A percentile compares a stretch with the other conserved stretches of the same genome.
These are phyloP conservation scores for Dothideomycetes sp. DNA, from an alignment of 2,329 filamentous ascomycete species.

Conservation along the genomic window DNA sequence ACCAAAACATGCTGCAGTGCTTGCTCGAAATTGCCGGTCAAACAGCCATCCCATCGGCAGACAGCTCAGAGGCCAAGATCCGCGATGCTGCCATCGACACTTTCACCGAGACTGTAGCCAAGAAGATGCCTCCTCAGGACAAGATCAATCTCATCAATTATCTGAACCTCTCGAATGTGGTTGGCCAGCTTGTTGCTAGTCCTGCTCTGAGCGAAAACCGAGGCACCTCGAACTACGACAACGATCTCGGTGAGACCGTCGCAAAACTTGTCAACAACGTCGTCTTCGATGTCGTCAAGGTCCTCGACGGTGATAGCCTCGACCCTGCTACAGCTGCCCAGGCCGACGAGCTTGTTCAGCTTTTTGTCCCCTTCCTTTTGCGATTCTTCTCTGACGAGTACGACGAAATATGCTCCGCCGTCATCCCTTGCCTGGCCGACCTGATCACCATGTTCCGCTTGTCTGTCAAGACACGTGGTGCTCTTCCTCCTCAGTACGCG, in stretches of 20 bases:
- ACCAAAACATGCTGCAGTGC: constrained; percentile 74
- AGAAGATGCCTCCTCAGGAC: constrained; percentile 92
- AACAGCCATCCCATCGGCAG: constrained; percentile 49
- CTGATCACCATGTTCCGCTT: constrained; percentile 85
- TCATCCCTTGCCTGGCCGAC: constrained; percentile 88
- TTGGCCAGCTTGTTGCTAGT: constrained; percentile 76
- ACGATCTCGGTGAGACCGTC: constrained; percentile 87
- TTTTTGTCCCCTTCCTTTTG: constrained; percentile 77
- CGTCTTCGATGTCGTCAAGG: constrained; percentile 76
- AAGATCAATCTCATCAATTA: constrained; percentile 92
- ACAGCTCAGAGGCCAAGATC: constrained; percentile 59
- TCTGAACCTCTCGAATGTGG: constrained; percentile 76
- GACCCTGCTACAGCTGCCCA: constrained; percentile 58
- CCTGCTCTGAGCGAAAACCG: constrained; percentile 70
- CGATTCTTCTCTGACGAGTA: constrained; percentile 97
- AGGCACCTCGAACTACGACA: constrained; percentile 81
- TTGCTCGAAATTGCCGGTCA: constrained; percentile 80
- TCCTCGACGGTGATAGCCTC: constrained; percentile 61
- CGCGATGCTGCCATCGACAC: constrained; percentile 88
- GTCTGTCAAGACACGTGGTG: constrained; percentile 51
- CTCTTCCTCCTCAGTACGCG: constrained; percentile 65
- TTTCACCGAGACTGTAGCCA: constrained; percentile 89
- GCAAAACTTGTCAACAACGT: constrained; percentile 92
- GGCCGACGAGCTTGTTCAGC: constrained; percentile 72
- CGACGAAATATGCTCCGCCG: constrained; percentile 92